phyloP scores from a whole-genome alignment of 2,329 filamentous ascomycete species.

The Cadophora sp. region DNA sequence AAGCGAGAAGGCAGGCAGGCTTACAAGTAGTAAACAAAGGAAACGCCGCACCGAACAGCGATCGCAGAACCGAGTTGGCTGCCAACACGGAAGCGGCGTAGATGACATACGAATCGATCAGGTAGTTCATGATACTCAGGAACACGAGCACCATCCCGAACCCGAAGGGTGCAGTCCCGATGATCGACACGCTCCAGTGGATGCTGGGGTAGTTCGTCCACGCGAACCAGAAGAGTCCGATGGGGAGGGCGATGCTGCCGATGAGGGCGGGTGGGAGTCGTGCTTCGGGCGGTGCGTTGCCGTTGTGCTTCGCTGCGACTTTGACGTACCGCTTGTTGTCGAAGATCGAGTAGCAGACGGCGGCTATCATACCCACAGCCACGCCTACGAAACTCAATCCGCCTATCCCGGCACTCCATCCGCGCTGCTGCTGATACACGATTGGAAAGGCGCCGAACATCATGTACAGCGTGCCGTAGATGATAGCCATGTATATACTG shows the following conservation, averaged over 20 bases:
- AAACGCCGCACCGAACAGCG: constrained; percentile 74
- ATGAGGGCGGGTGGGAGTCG: constrained; percentile 67
- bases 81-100: constrained; percentile 79
- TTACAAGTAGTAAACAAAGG: constrained; percentile 69
- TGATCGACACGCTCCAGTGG: constrained; percentile 62
- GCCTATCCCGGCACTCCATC: constrained; percentile 64
- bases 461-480: constrained; percentile 62
- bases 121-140: constrained; percentile 56
- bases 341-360: constrained; percentile 60
- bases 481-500: constrained; percentile 57
- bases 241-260: constrained; percentile 66
- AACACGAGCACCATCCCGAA: constrained; percentile 67
- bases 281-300: constrained; percentile 69
- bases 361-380: constrained; percentile 68
- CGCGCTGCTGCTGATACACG: constrained; percentile 66
- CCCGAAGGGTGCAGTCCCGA: constrained; percentile 50
- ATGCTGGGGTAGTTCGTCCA: constrained; percentile 66
- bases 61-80: constrained; percentile 74
- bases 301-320: constrained; percentile 45
- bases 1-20: not conserved
- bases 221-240: constrained; percentile 72
- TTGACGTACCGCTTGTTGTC: constrained; percentile 62
- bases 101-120: constrained; percentile 72
- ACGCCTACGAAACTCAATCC: constrained; percentile 75
- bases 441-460: constrained; percentile 69